Evolutionary conservation across 306 rosid genomes (phyloP), one percentile per base, ranked within the genome.

Genomic region (Quercus engelmannii): DNA sequence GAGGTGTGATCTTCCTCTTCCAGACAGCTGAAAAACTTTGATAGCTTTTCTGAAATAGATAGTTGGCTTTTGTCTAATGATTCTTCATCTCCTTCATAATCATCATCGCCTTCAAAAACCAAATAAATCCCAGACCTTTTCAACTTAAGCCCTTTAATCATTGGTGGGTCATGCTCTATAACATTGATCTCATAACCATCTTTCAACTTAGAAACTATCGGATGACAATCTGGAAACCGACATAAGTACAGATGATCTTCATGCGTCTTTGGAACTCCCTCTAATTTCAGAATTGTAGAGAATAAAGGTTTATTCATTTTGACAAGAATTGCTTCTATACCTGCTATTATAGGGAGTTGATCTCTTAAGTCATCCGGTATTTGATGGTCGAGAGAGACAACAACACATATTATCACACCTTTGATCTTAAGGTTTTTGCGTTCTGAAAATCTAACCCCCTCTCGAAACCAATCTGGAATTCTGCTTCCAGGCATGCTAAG

Each of bases 401-500:
- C 76, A 52, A 79, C 88, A 18, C 87, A 87, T 31, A 90, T 46
- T 20, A 86, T 65, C 31, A 84, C 83, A 55, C 84, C 82, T 82
- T 74, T 87, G 73, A 88, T 71, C 41, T 74, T 81, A 56, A 74
- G 74, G 80, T 87, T 87, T 78, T 80, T 78, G 55, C 6, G 78
- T 51, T 85, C 81, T 41, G 88, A 74, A 77, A 87, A 88, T 75
- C 63, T 77, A 6, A 92, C 80, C 52, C 49, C 52, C 56, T 72
- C 77, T 79, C 76, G 76, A 49, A 88, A 83, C 97, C 94, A 90
- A 72, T 84, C 83, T 8, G 94, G 97, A 64, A 92, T 78, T 76
- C 55, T 81, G 69, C 79, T 74, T 81, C 97, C 94, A 5, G 92
- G 97, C 83, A 87, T 92, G 78, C 88, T 87, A 74, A 92, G 77